Evolutionary conservation across 2,329 filamentous ascomycete species (phyloP), one percentile per base, ranked within the genome.

Genomic region (Penicillium frequentans): DNA sequence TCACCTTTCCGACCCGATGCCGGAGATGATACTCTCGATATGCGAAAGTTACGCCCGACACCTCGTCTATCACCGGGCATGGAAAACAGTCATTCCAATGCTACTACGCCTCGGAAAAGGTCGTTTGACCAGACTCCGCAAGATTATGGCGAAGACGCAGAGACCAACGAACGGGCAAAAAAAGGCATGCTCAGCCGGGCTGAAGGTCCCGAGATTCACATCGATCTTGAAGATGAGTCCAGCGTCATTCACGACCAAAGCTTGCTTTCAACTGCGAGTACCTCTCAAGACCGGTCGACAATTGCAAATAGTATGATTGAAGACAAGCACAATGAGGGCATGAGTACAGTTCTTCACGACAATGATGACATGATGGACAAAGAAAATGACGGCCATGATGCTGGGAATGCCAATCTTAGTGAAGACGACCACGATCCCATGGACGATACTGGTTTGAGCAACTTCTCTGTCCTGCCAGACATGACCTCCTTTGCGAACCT

Each of bases 401-500:
- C 68, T 19, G 60, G 65, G n/a, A 63, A 73, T 19, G 67, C 57
- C 21, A 66, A 68, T 51, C 65, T 69, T 53, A 72, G 73, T 14
- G 70, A 71, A 27, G 54, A 64, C 27, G 56, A 63, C 52, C 54
- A 73, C 24, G 71, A 76, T 46, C 59, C 66, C 9, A 75, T 75
- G 65, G 75, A 78, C 55, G 74, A 79, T 45, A 79, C 78, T 11
- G 76, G 77, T 68, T 90, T 96, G 71, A 96, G 91, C 78, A 86
- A 84, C 13, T 97, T 97, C 75, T 97, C 93, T 1, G 91, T 91
- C 9, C 86, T 96, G 53, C 91, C 91, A 19, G 91, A 93, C 67
- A 86, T 95, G 85, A 95, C 91, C 21, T 87, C 88, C 67, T 91
- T 96, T 68, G 88, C 90, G 9, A 87, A 86, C 61, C 77, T 95